Evolutionary conservation across 2,329 filamentous ascomycete genomes (phyloP).

Genomic region (Cladosporium phlei): DNA sequence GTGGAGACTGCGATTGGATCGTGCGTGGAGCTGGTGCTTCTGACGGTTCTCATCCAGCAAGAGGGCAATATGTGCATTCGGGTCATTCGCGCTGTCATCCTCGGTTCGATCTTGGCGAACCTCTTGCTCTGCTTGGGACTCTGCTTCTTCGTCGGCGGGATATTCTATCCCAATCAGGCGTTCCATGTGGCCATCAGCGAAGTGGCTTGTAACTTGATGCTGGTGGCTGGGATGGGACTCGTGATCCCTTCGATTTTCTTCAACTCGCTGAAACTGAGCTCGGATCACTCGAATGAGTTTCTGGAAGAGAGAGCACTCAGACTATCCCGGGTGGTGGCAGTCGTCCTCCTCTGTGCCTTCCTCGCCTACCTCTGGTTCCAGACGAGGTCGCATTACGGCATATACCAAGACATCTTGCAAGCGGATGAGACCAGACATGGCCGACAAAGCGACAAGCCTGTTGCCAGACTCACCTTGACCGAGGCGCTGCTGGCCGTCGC

Average conservation of each 20-base stretch:
- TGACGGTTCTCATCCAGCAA: conserved; percentile 63
- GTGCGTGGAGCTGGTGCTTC: conserved; percentile 75
- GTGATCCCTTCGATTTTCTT: conserved; percentile 52
- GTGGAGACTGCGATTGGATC: conserved; percentile 54
- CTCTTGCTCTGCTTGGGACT: conserved; percentile 74
- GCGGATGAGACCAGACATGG: conserved; percentile 63
- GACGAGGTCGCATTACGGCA: conserved; percentile 66
- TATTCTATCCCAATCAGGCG: conserved; percentile 61
- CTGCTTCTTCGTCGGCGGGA: conserved; percentile 74
- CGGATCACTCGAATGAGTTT: conserved; percentile 11
- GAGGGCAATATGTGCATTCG: conserved; percentile 20
- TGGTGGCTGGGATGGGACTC: conserved; percentile 62
- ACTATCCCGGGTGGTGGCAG: conserved; percentile 65
- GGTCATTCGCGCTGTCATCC: conserved; percentile 75
- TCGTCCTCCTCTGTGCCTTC: conserved; percentile 69
- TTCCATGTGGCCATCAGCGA: conserved; percentile 76
- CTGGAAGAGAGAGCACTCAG: conserved; percentile 52
- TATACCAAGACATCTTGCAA: conserved; percentile 71
- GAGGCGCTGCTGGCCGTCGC: conserved; percentile 64
- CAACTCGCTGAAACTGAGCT: conserved; percentile 33
- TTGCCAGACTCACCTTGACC: conserved; percentile 67
- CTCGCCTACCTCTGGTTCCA: conserved; percentile 63
- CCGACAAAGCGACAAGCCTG: conserved; percentile 52
- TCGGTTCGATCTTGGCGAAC: conserved; percentile 77
- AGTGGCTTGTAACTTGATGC: conserved; percentile 68